Percentiles rank a stretch among this genome's conserved stretches.
Evolutionary conservation across 768 basidiomycete species (phyloP).

Genomic region (Lactarius indigo): DNA sequence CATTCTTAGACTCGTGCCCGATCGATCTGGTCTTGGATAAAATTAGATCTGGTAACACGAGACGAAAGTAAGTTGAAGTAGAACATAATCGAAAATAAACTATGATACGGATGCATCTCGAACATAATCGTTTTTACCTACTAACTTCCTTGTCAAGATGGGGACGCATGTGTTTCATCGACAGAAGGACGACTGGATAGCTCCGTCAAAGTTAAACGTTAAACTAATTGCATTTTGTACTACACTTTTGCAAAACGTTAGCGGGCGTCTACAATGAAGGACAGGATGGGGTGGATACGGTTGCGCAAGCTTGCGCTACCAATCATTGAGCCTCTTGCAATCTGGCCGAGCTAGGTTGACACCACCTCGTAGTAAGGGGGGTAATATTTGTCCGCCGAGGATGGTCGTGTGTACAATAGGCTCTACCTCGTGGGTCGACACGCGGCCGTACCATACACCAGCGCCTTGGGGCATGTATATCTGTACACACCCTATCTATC

Average conservation of each 20-base stretch:
- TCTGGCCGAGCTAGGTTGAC: conserved; percentile 73
- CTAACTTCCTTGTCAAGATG: too few relatives aligned
- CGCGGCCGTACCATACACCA: conserved; percentile 91
- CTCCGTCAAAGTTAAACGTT: neutral
- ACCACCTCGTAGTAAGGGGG: conserved; percentile 82
- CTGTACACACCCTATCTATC: conserved; percentile 35
- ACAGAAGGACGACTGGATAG: too few relatives aligned
- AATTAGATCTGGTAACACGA: neutral
- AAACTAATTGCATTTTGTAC: neutral
- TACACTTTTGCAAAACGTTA: neutral
- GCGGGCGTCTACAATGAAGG: neutral
- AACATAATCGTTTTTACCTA: too few relatives aligned
- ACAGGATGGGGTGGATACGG: neutral
- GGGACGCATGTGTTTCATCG: too few relatives aligned
- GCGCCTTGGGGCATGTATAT: conserved; percentile 86
- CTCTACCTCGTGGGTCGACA: conserved; percentile 84
- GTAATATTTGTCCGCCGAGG: conserved; percentile 76
- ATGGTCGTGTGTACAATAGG: conserved; percentile 86
- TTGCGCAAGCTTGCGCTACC: conserved; percentile 41
- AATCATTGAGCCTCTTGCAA: conserved; percentile 64
- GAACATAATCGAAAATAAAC: too few relatives aligned
- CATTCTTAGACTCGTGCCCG: too few relatives aligned
- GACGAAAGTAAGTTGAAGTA: too few relatives aligned
- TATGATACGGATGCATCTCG: too few relatives aligned
- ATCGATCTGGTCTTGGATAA: neutral